Evolutionary conservation across 208 protist species (phyloP), one percentile per base, ranked within the genome.

Genomic region (Trypanosoma caninum): DNA sequence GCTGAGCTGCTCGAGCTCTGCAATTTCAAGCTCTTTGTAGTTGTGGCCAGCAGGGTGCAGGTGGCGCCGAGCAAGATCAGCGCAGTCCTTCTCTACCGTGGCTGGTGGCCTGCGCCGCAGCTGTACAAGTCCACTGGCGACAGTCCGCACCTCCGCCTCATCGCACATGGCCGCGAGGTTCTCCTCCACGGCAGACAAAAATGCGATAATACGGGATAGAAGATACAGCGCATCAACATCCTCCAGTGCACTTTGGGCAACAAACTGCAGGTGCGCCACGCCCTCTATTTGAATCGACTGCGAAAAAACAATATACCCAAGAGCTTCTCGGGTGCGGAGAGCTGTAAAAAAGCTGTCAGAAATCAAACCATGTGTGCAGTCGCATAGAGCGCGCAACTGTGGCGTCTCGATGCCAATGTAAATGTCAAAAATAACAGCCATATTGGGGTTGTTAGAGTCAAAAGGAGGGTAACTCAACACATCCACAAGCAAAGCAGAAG

Each of bases 271-370:
- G 47, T 87, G 72, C 34, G 55, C 52, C 16, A 62, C 69, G 38
- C 57, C 53, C 30, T 72, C 51, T 28, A 61, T 38, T 13, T 44
- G 64, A 18, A 54, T 30, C 0, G 53, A 52, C 25, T 70, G 35
- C 9, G 68, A 42, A 40, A 74, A 72, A 2, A 96, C 89, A 44
- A 92, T 54, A 59, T 96, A 96, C 23, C 89, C 89, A 42, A 96
- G 72, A 10, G 76, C 48, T 62, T 96, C 87, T 9, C 61, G 50
- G 13, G 89, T 96, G 46, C 89, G 80, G 27, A 96, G 77, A 0
- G 65, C 58, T 35, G 77, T 70, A 70, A 93, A 94, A 62, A 91
- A 96, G 16, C 42, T 50, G 31, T 82, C 79, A 13, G 70, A 79
- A 22, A 89, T 35, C 10, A 94, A 59, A 35, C 69, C 68, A 33